These are phyloP conservation scores for Silybum marianum DNA, from an alignment of 129 eudicot genomes.

Conservation along the genomic window DNA sequence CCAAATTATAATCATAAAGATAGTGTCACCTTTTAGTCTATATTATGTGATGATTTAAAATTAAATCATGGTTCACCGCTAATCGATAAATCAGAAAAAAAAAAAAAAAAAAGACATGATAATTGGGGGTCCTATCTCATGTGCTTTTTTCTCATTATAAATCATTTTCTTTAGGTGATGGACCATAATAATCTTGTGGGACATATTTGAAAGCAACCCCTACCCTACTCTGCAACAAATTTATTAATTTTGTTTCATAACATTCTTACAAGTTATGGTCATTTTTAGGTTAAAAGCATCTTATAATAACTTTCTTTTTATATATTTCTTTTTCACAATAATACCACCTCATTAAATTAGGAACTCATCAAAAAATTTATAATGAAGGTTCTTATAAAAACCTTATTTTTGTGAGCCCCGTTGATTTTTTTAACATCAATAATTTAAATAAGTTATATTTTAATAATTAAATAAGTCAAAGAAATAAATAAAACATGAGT, in stretches of 20 bases:
- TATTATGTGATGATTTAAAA: conserved; percentile 5
- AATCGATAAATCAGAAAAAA: conserved; percentile 2
- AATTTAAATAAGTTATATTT: too few relatives aligned
- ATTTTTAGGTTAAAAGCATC: not conserved
- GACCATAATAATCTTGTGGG: not conserved
- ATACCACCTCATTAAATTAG: too few relatives aligned
- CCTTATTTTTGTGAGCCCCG: too few relatives aligned
- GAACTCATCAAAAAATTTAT: too few relatives aligned
- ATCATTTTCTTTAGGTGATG: not conserved
- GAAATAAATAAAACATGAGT: too few relatives aligned
- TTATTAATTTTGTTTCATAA: not conserved
- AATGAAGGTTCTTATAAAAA: too few relatives aligned
- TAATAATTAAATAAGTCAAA: too few relatives aligned
- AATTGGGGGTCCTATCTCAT: conserved; percentile 18
- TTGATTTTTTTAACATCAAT: too few relatives aligned
- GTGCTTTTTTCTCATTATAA: conserved; percentile 10
- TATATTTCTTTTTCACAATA: too few relatives aligned
- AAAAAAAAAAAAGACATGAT: conserved; percentile 22
- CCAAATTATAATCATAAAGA: not conserved
- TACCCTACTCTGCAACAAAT: not conserved
- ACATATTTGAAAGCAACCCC: conserved; percentile 10
- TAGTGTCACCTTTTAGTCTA: not conserved
- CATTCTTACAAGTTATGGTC: not conserved
- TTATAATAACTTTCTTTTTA: too few relatives aligned
- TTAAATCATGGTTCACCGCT: conserved; percentile 17